Evolutionary conservation across 768 basidiomycete genomes (phyloP), one percentile per base, ranked within the genome.

Genomic region (Suillus discolor): DNA sequence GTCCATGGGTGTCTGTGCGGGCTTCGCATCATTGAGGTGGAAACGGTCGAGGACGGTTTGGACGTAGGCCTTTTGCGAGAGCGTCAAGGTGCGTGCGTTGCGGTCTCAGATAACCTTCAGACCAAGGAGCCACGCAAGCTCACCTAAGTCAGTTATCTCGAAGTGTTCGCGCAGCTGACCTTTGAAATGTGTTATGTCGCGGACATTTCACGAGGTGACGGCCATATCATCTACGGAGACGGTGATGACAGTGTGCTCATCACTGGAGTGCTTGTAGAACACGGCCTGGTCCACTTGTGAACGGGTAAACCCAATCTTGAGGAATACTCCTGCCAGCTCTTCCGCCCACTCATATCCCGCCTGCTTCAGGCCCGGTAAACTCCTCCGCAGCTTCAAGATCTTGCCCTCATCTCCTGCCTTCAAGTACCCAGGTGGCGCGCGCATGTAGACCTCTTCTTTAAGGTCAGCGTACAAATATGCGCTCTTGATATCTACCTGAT

Each of bases 351-450:
- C 62, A 12, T 68, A 59, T 6, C 71, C 76, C 3, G 76, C 70
- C 62, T 81, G 79, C 23, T 77, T 78, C 6, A 83, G 72, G 0
- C 83, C 78, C 64, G 83, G 84, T 6, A 84, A 65, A 72, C 70
- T 23, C 70, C 67, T 0, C 65, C 49, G 0, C 78, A 70, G 15
- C 60, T 61, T 65, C 72, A 72, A 25, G 72, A 71, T 66, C 65
- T 75, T 70, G 16, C 73, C 62, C 38, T 76, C 73, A 2, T 72
- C 38, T 12, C 34, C 62, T 6, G n/a, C 2, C 18, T 57, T 59
- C 3, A 57, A 15, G 55, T 73, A 80, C 0, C 75, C 73, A 0
- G 69, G 67, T 0, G 80, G 80, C 63, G 79, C 78, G 2, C 61
- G 0, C 76, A 82, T 79, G 53, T 78, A 82, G 0, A 82, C 78